Base-by-base conservation (phyloP, 495 filamentous ascomycete species). In the Oleoguttula mirabilis region DNA sequence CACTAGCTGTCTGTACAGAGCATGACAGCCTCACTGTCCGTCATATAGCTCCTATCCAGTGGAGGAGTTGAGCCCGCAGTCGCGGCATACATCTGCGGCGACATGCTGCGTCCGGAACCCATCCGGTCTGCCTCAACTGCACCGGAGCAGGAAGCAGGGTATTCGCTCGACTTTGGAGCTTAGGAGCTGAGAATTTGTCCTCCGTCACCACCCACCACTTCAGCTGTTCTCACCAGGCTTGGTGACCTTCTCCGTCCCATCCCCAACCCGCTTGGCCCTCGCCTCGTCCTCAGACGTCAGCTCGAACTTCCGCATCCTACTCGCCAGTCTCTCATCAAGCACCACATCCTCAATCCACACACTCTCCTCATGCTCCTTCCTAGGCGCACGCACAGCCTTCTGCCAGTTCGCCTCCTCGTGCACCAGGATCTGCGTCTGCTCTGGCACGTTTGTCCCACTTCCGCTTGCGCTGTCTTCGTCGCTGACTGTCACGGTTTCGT, bases 361-460 rank as follows among this genome's bases (percentile, higher is more conserved):
- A 50, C 75, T 58, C 43, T 64, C 63, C 41, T 73, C 72, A 25
- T 69, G 66, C 12, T 71, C 73, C 58, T 82, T 80, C 62, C 78
- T 76, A 4, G 39, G 38, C 31, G 28, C 8, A n/a, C 16, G 49
- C 5, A 79, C 76, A 2, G 68, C 71, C 60, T 94, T 95, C 52
- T 79, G 72, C 90, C 92, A 96, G 52, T 94, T 80, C 32, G 61
- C 63, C 60, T 96, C 90, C 63, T 93, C 92, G 41, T 76, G 61
- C 21, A 67, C 63, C 14, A 95, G 69, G n/a, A 74, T 65, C n/a
- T 58, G 61, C 45, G 82, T 70, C 54, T 87, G 82, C 62, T 95
- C 81, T 57, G 70, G 70, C 32, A 28, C 37, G 39, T 55, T 58
- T 50, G 32, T 61, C 57, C 7, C 51, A 19, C 41, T 50, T 11